Base-by-base conservation (phyloP, 306 rosid species). In the Cucumis cinereus region DNA sequence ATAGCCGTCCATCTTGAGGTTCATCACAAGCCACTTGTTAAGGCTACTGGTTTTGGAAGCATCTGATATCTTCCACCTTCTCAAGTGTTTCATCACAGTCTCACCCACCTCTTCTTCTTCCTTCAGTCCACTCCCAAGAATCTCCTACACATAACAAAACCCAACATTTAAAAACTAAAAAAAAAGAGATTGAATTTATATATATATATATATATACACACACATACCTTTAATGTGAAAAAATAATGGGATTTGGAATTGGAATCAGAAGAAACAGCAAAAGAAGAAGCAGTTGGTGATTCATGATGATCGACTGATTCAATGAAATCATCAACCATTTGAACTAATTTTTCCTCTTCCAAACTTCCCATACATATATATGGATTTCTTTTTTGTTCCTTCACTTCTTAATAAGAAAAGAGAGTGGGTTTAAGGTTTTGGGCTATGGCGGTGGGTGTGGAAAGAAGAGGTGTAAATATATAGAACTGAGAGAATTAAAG, bases 261-360 rank as follows among this genome's bases (percentile, higher is more conserved):
- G 6, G 74, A 79, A 15, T 77, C 79, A 26, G 85, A 79, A 71
- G 88, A 79, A 79, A 83, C 1, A 50, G 22, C 19, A 49, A 13
- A 43, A 75, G 83, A 75, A 57, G 1, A 53, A 77, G n/a, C 77
- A 58, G 4, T 50, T 11, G 17, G 87, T 24, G 91, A 30, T 30
- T 30, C 4, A 30, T 30, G 53, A 67, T 45, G 17, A 45, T 87
- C 26, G 19, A 14, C 88, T 1, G 90, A 91, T 74, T 91, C 96
- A 23, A 91, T 89, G 73, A 91, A 91, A 71, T 89, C 96, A 78
- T 83, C 85, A 33, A 91, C 91, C 96, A 91, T 89, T 64, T 78
- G 77, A 54, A 78, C 83, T 19, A 91, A 82, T 8, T 62, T 84
- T 5, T 89, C 91, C 76, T 91, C 96, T 33, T 87, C 96, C 53